Percentiles rank a stretch among this genome's conserved stretches.
Evolutionary conservation across 2,329 filamentous ascomycete genomes (phyloP).

Genomic region (Ascochyta viciae-villosae): DNA sequence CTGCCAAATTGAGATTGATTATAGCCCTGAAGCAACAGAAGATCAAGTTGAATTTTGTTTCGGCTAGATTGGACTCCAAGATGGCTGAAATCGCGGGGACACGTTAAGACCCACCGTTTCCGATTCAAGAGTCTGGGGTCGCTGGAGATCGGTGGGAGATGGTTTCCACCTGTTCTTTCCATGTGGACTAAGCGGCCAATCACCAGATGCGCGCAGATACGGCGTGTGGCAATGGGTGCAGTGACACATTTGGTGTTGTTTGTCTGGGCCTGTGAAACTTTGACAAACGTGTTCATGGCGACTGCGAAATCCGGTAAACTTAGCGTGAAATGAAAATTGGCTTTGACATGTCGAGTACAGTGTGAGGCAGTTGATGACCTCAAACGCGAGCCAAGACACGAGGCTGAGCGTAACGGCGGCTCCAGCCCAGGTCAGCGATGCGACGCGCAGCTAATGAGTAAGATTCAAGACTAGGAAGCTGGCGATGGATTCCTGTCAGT

Average conservation of each 20-base stretch:
- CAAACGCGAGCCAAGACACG: constrained; percentile 13
- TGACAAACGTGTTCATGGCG: neutral
- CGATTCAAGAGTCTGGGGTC: constrained; percentile 4
- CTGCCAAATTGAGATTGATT: neutral
- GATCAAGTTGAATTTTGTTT: constrained; percentile 1
- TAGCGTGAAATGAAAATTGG: neutral
- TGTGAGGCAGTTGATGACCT: constrained; percentile 1
- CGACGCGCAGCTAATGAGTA: constrained; percentile 27
- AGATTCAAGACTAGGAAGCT: neutral
- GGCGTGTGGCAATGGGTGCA: neutral
- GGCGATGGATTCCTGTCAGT: constrained; percentile 12
- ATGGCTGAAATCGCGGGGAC: constrained; percentile 3
- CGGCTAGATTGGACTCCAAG: constrained; percentile 4
- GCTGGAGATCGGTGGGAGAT: neutral
- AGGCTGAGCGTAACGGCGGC: constrained; percentile 15
- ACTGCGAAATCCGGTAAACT: no score
- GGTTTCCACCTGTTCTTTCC: constrained; percentile 11
- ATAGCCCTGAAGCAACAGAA: neutral
- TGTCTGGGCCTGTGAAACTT: neutral
- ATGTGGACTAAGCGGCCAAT: constrained; percentile 4
- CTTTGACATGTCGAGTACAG: constrained; percentile 5
- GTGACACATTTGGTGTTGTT: constrained; percentile 7
- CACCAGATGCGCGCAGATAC: neutral
- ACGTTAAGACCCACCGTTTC: constrained; percentile 5
- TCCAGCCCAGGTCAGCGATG: constrained; percentile 4